These are phyloP conservation scores for Moricandia arvensis DNA, from an alignment of 345 rosid genomes.

Conservation along the genomic window DNA sequence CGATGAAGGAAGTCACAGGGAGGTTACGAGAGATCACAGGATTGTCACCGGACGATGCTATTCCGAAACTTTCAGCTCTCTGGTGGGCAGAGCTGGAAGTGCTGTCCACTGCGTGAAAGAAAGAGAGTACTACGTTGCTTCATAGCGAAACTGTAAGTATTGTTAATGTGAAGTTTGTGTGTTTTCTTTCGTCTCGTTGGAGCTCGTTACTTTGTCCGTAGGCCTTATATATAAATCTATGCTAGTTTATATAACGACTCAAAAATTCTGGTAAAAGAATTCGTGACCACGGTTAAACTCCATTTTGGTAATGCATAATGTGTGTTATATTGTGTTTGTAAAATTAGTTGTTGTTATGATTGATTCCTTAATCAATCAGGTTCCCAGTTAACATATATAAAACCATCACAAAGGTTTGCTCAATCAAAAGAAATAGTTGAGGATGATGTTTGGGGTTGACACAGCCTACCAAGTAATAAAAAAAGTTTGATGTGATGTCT, in stretches of 20 bases:
- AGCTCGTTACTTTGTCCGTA: slow-evolving; percentile 25
- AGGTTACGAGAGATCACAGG: slow-evolving; percentile 64
- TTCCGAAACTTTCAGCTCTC: slow-evolving; percentile 73
- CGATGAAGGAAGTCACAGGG: slow-evolving; percentile 53
- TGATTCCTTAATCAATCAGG: neutral
- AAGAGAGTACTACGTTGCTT: slow-evolving; percentile 1
- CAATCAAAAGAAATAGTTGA: neutral
- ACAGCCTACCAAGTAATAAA: neutral
- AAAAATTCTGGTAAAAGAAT: neutral
- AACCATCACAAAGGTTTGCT: neutral
- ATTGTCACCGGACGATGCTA: slow-evolving; percentile 65
- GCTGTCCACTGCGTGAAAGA: slow-evolving; percentile 49
- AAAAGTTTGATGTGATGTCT: neutral
- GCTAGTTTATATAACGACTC: slow-evolving; percentile 15
- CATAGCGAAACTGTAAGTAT: slow-evolving; percentile 31
- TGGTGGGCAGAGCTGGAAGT: slow-evolving; percentile 99
- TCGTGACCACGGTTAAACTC: neutral
- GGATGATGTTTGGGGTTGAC: neutral
- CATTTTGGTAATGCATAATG: slow-evolving; percentile 15
- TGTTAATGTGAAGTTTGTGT: slow-evolving; percentile 20
- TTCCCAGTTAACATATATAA: neutral
- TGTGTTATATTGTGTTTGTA: slow-evolving; percentile 5
- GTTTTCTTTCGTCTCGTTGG: slow-evolving; percentile 20
- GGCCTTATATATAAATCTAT: slow-evolving; percentile 18
- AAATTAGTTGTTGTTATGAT: neutral